phyloP scores from a whole-genome alignment of 2,329 filamentous ascomycete species.

The Onygena corvina region DNA sequence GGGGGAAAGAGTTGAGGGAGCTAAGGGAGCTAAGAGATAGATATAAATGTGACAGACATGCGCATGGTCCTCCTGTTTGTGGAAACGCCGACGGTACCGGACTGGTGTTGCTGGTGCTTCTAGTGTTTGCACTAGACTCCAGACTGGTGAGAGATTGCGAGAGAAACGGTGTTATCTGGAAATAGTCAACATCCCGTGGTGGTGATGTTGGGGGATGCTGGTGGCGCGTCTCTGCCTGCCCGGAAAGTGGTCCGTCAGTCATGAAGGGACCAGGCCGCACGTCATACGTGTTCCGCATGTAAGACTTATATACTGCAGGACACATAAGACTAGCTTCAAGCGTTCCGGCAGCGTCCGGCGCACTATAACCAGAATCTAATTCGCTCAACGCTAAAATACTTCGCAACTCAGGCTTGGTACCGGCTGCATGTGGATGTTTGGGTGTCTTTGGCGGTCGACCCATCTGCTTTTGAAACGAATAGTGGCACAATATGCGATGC shows the following conservation, averaged over 20 bases:
- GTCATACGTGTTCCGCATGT: slow-evolving; percentile 13
- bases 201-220: neutral
- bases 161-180: slow-evolving; percentile 10
- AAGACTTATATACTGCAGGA: slow-evolving; percentile 20
- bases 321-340: slow-evolving; percentile 22
- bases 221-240: neutral
- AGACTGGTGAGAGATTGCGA: slow-evolving; percentile 6
- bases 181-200: slow-evolving; percentile 12
- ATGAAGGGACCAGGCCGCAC: slow-evolving; percentile 12
- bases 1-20: slow-evolving; percentile 32
- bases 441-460: slow-evolving; percentile 36
- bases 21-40: slow-evolving; percentile 34
- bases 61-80: slow-evolving; percentile 21
- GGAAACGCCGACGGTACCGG: neutral
- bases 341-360: slow-evolving; percentile 13
- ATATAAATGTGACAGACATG: slow-evolving; percentile 34
- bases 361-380: slow-evolving; percentile 7
- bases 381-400: neutral
- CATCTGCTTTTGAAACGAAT: slow-evolving; percentile 40
- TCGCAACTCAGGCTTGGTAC: slow-evolving; percentile 18
- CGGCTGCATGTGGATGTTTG: slow-evolving; percentile 18
- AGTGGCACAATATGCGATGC: slow-evolving; percentile 34
- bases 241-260: slow-evolving; percentile 13
- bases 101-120: neutral
- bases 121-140: neutral